These are phyloP conservation scores for Rhododendron molle DNA, from an alignment of 148 eudicot genomes.

Conservation along the genomic window DNA sequence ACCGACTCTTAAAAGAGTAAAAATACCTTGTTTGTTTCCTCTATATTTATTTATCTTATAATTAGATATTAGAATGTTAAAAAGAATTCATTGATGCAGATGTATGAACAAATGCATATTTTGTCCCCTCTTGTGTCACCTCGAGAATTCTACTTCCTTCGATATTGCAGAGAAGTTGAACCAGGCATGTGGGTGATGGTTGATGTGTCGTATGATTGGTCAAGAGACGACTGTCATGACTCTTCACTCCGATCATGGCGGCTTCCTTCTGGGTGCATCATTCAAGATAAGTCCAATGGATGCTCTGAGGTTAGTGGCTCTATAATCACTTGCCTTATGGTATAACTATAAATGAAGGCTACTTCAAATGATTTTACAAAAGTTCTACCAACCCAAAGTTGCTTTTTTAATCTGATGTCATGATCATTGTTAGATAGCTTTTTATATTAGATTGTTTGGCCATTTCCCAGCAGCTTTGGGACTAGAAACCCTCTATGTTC, in stretches of 20 bases:
- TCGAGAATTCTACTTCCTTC: slow-evolving; percentile 43
- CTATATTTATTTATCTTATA: neutral
- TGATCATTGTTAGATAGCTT: neutral
- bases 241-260: slow-evolving; percentile 34
- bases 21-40: neutral
- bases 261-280: slow-evolving; percentile 63
- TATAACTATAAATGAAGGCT: neutral
- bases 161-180: slow-evolving; percentile 36
- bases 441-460: neutral
- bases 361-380: neutral
- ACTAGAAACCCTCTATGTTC: neutral
- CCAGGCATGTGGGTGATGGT: slow-evolving; percentile 38
- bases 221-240: slow-evolving; percentile 10
- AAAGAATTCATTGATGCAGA: slow-evolving; percentile 25
- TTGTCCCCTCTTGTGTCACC: slow-evolving; percentile 43
- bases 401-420: neutral
- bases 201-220: slow-evolving; percentile 39
- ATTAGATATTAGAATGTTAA: neutral
- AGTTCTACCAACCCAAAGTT: neutral
- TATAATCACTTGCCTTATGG: neutral
- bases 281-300: slow-evolving; percentile 38
- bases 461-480: neutral
- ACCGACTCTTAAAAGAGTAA: neutral
- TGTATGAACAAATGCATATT: slow-evolving; percentile 42
- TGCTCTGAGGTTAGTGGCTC: slow-evolving; percentile 26